A percentile compares a stretch with the other conserved stretches of the same genome.
These are phyloP conservation scores for Amanita phalloides DNA, from an alignment of 768 basidiomycete genomes.

Conservation along the genomic window DNA sequence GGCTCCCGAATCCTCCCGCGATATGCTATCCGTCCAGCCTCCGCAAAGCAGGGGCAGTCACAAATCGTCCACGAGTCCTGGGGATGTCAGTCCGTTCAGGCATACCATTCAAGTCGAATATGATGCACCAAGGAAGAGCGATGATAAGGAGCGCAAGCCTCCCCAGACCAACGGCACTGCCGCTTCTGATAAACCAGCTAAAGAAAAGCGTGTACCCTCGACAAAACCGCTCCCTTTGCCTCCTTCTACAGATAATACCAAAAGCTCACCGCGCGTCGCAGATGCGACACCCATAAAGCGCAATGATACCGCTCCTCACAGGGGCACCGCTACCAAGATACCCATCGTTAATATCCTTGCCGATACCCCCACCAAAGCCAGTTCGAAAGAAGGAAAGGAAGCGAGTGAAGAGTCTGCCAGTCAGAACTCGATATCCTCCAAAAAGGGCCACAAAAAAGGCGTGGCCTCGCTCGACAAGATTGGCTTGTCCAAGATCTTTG, in stretches of 20 bases:
- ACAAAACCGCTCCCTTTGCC: constrained; percentile 1
- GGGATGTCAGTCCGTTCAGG: constrained; percentile 36
- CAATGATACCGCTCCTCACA: constrained; percentile 16
- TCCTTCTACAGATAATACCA: not conserved
- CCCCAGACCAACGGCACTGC: not conserved
- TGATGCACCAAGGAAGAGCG: constrained; percentile 30
- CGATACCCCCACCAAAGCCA: constrained; percentile 18
- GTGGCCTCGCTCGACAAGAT: constrained; percentile 69
- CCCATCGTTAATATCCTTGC: constrained; percentile 25
- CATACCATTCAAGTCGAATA: constrained; percentile 99
- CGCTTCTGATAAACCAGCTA: not conserved
- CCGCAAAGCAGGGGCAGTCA: constrained; percentile 7
- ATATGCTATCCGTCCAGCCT: not conserved
- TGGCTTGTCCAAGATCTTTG: constrained; percentile 68
- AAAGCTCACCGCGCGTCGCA: not conserved
- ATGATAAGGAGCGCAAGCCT: constrained; percentile 17
- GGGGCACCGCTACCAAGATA: constrained; percentile 15
- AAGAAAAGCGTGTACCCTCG: not conserved
- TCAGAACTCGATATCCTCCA: constrained; percentile 20
- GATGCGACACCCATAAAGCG: constrained; percentile 14
- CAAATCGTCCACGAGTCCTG: constrained; percentile 32
- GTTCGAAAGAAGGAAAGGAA: constrained; percentile 14
- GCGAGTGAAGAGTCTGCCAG: constrained; percentile 21
- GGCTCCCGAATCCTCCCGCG: not conserved
- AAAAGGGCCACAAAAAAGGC: constrained; percentile 51